Evolutionary conservation across 495 filamentous ascomycete genomes (phyloP).

Genomic region (Talaromyces proteolyticus): DNA sequence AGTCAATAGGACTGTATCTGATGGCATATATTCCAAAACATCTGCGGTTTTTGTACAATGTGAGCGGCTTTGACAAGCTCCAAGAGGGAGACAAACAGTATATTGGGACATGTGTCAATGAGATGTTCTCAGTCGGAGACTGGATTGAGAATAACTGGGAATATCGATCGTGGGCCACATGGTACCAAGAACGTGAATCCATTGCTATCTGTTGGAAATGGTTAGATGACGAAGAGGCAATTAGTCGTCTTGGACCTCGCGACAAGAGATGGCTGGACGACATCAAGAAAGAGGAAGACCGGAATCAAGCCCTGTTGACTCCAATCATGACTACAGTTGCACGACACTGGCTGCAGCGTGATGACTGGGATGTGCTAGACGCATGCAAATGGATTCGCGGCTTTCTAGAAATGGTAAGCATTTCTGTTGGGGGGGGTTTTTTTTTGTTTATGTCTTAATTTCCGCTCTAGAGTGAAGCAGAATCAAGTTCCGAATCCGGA

Average conservation of each 20-base stretch:
- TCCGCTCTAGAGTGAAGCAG: neutral
- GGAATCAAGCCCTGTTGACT: constrained; percentile 4
- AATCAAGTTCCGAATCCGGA: neutral
- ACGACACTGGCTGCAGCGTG: constrained; percentile 6
- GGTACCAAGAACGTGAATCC: neutral
- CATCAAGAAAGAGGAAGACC: constrained; percentile 2
- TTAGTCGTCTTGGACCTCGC: constrained; percentile 4
- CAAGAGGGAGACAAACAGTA: constrained; percentile 15
- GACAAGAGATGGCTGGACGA: constrained; percentile 9
- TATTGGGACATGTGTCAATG: constrained; percentile 14
- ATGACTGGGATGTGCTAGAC: neutral
- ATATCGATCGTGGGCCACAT: constrained; percentile 1
- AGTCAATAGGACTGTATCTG: constrained; percentile 4
- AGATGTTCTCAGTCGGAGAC: constrained; percentile 13
- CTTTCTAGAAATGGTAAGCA: constrained; percentile 9
- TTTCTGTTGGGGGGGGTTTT: neutral
- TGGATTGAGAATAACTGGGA: constrained; percentile 17
- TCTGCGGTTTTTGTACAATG: constrained; percentile 8
- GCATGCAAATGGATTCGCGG: constrained; percentile 7
- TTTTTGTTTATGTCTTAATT: neutral
- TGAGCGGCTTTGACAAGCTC: constrained; percentile 13
- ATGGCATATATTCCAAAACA: constrained; percentile 9
- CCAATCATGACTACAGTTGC: constrained; percentile 10
- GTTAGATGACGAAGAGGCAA: constrained; percentile 10
- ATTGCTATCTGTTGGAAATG: constrained; percentile 10